A percentile compares a stretch with the other conserved stretches of the same genome.
Evolutionary conservation across 129 eudicot genomes (phyloP).

Genomic region (Silybum marianum): DNA sequence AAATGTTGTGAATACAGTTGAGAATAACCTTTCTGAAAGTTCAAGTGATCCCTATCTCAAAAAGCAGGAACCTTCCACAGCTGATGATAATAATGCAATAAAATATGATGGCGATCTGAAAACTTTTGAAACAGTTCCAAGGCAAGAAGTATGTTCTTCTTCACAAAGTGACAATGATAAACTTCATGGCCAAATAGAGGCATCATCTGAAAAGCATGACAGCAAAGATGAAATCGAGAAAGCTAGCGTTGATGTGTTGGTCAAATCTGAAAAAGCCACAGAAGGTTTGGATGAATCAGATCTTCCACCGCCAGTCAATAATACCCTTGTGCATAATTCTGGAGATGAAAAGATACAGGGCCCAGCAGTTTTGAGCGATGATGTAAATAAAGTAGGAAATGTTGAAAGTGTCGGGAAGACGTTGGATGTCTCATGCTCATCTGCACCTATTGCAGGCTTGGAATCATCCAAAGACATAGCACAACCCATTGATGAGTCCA

Average conservation of each 20-base stretch:
- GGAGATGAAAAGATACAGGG: constrained; percentile 35
- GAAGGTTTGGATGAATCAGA: constrained; percentile 20
- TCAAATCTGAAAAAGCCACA: constrained; percentile 18
- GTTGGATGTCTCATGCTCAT: constrained; percentile 12
- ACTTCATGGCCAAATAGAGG: constrained; percentile 20
- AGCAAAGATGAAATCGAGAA: constrained; percentile 30
- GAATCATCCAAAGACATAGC: constrained; percentile 39
- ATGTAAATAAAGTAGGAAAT: constrained; percentile 19
- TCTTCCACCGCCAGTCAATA: constrained; percentile 26
- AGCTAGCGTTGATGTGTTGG: constrained; percentile 21
- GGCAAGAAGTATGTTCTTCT: constrained; percentile 35
- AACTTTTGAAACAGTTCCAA: constrained; percentile 34
- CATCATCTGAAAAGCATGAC: constrained; percentile 17
- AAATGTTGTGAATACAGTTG: constrained; percentile 12
- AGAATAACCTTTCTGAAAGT: constrained; percentile 12
- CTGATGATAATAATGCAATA: constrained; percentile 26
- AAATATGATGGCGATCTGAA: constrained; percentile 24
- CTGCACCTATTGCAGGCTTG: constrained; percentile 30
- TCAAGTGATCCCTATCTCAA: constrained; percentile 21
- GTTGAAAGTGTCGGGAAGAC: constrained; percentile 15
- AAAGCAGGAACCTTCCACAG: constrained; percentile 39
- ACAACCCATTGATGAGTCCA: constrained; percentile 40
- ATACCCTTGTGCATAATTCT: constrained; percentile 28
- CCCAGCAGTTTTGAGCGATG: constrained; percentile 20
- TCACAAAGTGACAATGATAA: constrained; percentile 28